Evolutionary conservation across 2,329 filamentous ascomycete species (phyloP).

Genomic region (Colletotrichum lindemuthianum): DNA sequence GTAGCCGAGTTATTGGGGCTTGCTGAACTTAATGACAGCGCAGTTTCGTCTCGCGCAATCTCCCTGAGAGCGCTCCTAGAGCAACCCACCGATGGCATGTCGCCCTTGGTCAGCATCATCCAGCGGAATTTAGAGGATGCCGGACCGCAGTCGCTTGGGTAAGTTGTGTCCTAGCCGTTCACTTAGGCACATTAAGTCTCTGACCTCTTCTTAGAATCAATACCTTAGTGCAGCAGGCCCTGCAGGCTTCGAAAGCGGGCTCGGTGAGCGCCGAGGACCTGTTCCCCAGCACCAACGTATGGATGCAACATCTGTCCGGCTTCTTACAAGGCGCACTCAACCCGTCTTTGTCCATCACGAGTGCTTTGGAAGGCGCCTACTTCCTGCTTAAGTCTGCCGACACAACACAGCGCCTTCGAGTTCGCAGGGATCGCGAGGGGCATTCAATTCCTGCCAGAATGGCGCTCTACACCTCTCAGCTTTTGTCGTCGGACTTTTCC

Average conservation of each 20-base stretch:
- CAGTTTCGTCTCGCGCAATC: conserved; percentile 52
- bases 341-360: conserved; percentile 78
- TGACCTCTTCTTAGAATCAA: conserved; percentile 52
- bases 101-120: conserved; percentile 61
- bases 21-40: conserved; percentile 57
- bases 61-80: conserved; percentile 59
- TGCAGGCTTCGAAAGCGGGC: conserved; percentile 49
- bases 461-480: conserved; percentile 72
- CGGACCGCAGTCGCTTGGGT: conserved; percentile 61
- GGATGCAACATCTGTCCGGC: conserved; percentile 69
- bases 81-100: conserved; percentile 50
- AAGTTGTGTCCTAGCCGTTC: conserved; percentile 39
- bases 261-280: conserved; percentile 55
- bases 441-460: conserved; percentile 80
- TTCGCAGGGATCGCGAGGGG: conserved; percentile 72
- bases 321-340: conserved; percentile 65
- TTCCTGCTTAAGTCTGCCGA: conserved; percentile 63
- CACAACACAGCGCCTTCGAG: conserved; percentile 37
- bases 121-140: conserved; percentile 64
- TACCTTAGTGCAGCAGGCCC: conserved; percentile 62
- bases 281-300: conserved; percentile 71
- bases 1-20: conserved; percentile 64
- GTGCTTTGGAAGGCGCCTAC: conserved; percentile 74
- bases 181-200: neutral
- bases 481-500: conserved; percentile 59